Percentiles rank a stretch among this genome's conserved stretches.
These are phyloP conservation scores for Phytophthora fragariaefolia DNA, from an alignment of 352 stramenopile species.

Conservation along the genomic window DNA sequence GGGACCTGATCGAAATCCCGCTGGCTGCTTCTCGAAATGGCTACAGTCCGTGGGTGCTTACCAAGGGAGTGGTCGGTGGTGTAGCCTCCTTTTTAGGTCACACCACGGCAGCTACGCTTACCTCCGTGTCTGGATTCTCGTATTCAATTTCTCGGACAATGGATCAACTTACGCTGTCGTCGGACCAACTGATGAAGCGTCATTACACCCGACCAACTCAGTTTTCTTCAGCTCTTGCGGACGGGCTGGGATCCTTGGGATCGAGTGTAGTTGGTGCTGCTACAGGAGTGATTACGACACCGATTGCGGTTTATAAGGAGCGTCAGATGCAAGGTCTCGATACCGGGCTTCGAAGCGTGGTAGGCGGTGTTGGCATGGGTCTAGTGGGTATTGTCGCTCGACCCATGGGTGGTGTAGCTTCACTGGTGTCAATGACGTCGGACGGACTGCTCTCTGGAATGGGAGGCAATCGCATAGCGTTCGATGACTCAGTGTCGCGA, in stretches of 20 bases:
- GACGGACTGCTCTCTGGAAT: slow-evolving; percentile 79
- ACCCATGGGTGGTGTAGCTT: slow-evolving; percentile 80
- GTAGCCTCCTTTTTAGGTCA: slow-evolving; percentile 79
- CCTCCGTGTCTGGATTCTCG: slow-evolving; percentile 80
- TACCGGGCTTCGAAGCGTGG: slow-evolving; percentile 65
- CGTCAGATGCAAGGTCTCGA: slow-evolving; percentile 65
- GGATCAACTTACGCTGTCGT: slow-evolving; percentile 77
- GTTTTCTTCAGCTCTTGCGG: slow-evolving; percentile 65
- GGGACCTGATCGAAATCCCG: slow-evolving; percentile 83
- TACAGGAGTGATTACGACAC: slow-evolving; percentile 78
- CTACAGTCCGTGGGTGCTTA: slow-evolving; percentile 82
- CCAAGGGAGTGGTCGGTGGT: slow-evolving; percentile 70
- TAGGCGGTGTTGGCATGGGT: slow-evolving; percentile 78
- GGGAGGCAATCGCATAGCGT: slow-evolving; percentile 40
- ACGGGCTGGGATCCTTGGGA: slow-evolving; percentile 72
- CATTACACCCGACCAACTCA: slow-evolving; percentile 75
- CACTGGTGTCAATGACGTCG: slow-evolving; percentile 76
- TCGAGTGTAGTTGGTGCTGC: slow-evolving; percentile 81
- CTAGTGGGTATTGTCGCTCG: slow-evolving; percentile 81
- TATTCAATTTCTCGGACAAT: slow-evolving; percentile 85
- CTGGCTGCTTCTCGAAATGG: slow-evolving; percentile 68
- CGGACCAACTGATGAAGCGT: slow-evolving; percentile 61
- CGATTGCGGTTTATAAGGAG: slow-evolving; percentile 78
- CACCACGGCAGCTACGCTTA: slow-evolving; percentile 68
- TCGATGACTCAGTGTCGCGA: slow-evolving; percentile 36